These are phyloP conservation scores for Solidago caesia DNA, from an alignment of 129 eudicot genomes.

Conservation along the genomic window DNA sequence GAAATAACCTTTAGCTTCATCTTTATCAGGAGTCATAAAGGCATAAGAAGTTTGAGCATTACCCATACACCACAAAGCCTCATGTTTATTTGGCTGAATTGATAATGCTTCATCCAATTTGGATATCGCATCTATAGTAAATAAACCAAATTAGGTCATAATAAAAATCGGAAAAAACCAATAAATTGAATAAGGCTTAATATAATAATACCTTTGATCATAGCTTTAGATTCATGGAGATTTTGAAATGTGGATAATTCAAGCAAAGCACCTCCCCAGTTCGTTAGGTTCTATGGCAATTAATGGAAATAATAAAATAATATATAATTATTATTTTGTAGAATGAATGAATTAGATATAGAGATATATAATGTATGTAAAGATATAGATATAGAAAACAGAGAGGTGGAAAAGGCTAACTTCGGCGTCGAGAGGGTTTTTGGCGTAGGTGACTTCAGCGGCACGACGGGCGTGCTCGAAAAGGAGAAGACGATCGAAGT, in stretches of 20 bases:
- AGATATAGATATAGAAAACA: not conserved
- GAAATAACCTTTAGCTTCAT: conserved; percentile 66
- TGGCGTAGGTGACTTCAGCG: conserved; percentile 62
- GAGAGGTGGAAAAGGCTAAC: conserved; percentile 18
- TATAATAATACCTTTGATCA: conserved; percentile 54
- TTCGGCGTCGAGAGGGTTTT: conserved; percentile 67
- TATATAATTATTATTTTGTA: too few relatives aligned
- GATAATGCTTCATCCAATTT: conserved; percentile 76
- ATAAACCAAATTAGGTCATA: not conserved
- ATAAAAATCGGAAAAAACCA: not conserved
- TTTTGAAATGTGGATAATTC: conserved; percentile 66
- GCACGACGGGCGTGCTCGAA: conserved; percentile 83
- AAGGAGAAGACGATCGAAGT: conserved; percentile 69
- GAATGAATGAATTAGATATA: too few relatives aligned
- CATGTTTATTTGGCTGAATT: conserved; percentile 62
- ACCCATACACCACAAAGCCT: conserved; percentile 80
- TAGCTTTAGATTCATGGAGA: conserved; percentile 52
- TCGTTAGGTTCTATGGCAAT: conserved; percentile 53
- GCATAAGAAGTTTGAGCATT: conserved; percentile 79
- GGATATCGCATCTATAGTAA: conserved; percentile 50
- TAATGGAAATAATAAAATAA: too few relatives aligned
- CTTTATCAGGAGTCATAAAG: conserved; percentile 57
- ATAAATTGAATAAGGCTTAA: not conserved
- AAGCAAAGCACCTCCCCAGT: conserved; percentile 87
- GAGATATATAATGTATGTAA: not conserved